These are phyloP conservation scores for Fragaria iinumae DNA, from an alignment of 306 rosid genomes.

Conservation along the genomic window DNA sequence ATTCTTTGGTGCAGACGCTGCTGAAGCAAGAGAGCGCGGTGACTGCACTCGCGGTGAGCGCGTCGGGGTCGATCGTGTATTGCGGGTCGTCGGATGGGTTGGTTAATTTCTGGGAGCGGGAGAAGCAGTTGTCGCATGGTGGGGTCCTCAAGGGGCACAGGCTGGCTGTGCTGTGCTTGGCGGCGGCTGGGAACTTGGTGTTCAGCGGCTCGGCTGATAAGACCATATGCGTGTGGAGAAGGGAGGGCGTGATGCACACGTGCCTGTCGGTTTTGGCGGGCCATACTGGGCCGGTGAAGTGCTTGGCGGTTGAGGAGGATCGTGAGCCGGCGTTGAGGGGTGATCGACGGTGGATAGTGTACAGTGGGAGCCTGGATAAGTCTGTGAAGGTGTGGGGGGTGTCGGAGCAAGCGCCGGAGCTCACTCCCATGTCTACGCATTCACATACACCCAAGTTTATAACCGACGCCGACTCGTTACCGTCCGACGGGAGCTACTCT, in stretches of 20 bases:
- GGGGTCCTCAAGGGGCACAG: conserved; percentile 81
- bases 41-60: conserved; percentile 59
- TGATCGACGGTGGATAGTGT: conserved; percentile 57
- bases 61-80: conserved; percentile 48
- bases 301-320: conserved; percentile 70
- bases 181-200: conserved; percentile 53
- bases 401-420: conserved; percentile 38
- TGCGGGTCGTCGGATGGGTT: conserved; percentile 84
- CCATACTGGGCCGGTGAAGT: conserved; percentile 83
- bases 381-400: conserved; percentile 93
- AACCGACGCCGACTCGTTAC: conserved; percentile 43
- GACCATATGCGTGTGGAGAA: conserved; percentile 78
- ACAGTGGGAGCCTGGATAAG: conserved; percentile 92
- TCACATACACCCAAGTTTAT: neutral
- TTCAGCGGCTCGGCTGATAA: conserved; percentile 88
- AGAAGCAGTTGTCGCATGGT: conserved; percentile 51
- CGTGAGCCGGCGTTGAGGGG: conserved; percentile 20
- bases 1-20: conserved; percentile 45
- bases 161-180: conserved; percentile 72
- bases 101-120: conserved; percentile 72
- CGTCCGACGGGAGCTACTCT: conserved; percentile 55
- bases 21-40: conserved; percentile 84
- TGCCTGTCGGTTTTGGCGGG: conserved; percentile 73
- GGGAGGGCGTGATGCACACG: conserved; percentile 64
- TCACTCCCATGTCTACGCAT: conserved; percentile 20